A percentile compares a stretch with the other conserved stretches of the same genome.
Conservation (phyloP, 805 yeast genomes). For the Teunomyces barrocoloradensis region DNA sequence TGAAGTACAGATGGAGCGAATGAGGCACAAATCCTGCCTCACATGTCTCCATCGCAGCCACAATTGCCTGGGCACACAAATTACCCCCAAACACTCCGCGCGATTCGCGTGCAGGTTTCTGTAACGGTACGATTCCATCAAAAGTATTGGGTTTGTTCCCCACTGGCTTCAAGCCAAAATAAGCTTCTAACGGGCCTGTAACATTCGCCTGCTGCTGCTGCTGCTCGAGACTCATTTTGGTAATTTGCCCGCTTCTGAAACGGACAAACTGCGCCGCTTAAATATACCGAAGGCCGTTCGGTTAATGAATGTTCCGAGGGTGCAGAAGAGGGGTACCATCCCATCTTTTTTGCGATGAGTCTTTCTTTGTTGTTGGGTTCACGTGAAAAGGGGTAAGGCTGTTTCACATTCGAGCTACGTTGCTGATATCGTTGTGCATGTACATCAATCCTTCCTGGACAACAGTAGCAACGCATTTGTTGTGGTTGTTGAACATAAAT, state of each 20-base stretch:
- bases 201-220: too few species aligned
- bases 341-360: too few species aligned
- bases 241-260: too few species aligned
- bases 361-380: not conserved
- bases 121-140: conserved; percentile 16
- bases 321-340: not conserved
- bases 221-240: too few species aligned
- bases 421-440: conserved; percentile 14
- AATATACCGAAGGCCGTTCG: not conserved
- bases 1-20: conserved; percentile 39
- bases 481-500: conserved; percentile 28
- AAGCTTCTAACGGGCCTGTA: not conserved
- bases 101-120: conserved; percentile 18
- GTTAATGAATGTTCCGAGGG: not conserved
- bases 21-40: conserved; percentile 35
- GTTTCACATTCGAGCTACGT: not conserved
- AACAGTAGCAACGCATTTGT: conserved; percentile 36
- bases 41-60: conserved; percentile 33
- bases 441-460: conserved; percentile 42
- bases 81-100: conserved; percentile 45
- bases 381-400: not conserved
- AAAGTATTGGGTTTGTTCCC: conserved; percentile 5
- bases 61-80: conserved; percentile 31
- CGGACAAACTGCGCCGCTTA: conserved; percentile 5
- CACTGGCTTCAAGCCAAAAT: conserved; percentile 14